A percentile compares a stretch with the other conserved stretches of the same genome.
These are phyloP conservation scores for Salvia splendens DNA, from an alignment of 257 asterid species.

Conservation along the genomic window DNA sequence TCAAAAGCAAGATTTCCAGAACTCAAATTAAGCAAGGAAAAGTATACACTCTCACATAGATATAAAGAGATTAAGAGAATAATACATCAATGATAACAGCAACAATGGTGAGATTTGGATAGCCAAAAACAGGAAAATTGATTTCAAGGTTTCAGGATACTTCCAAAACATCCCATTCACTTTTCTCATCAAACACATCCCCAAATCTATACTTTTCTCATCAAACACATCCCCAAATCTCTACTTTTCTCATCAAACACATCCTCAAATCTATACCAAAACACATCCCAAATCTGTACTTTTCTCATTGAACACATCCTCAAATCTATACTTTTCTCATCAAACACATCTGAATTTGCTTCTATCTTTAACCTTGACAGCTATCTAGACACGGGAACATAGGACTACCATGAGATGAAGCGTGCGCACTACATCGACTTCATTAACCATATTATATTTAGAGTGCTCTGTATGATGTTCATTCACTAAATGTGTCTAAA, in stretches of 20 bases:
- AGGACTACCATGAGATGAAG: not conserved
- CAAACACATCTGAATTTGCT: not conserved
- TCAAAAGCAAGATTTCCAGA: not conserved
- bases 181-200: not conserved
- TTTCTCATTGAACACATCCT: not conserved
- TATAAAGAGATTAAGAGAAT: no score
- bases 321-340: not conserved
- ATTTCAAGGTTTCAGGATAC: not conserved
- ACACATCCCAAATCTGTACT: not conserved
- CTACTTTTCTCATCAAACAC: not conserved
- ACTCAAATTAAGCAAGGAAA: constrained; percentile 7
- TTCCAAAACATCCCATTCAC: not conserved
- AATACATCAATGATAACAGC: not conserved
- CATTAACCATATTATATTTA: not conserved
- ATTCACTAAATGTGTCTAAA: constrained; percentile 11
- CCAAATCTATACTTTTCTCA: not conserved
- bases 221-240: not conserved
- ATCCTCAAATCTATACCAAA: not conserved
- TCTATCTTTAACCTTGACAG: not conserved
- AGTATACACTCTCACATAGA: not conserved
- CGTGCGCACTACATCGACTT: not conserved
- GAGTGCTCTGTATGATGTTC: not conserved
- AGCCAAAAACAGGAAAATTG: not conserved
- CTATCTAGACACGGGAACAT: not conserved
- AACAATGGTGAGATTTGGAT: not conserved